These are phyloP conservation scores for Grammothele lineata DNA, from an alignment of 768 basidiomycete genomes.

Conservation along the genomic window DNA sequence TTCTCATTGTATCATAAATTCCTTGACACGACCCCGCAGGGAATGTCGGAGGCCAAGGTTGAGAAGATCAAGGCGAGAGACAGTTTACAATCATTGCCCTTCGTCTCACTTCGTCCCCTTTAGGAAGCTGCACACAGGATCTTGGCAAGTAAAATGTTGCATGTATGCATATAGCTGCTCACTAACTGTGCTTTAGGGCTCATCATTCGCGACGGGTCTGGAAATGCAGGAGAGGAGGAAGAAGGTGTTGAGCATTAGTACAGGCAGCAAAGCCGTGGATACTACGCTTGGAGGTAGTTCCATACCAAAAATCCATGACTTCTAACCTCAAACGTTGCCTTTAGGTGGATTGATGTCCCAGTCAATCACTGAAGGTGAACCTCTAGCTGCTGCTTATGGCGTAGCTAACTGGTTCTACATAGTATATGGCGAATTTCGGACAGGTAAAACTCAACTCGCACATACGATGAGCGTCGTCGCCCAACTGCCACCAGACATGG, in stretches of 20 bases:
- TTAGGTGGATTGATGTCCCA: conserved; percentile 88
- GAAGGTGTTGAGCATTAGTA: conserved; percentile 79
- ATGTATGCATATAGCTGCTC: not conserved
- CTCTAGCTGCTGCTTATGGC: not conserved
- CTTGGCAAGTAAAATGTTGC: conserved; percentile 43
- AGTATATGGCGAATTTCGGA: conserved; percentile 97
- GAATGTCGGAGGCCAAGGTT: conserved; percentile 95
- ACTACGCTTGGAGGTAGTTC: conserved; percentile 81
- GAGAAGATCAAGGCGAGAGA: conserved; percentile 84
- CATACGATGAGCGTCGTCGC: conserved; percentile 92
- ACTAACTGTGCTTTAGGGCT: conserved; percentile 68
- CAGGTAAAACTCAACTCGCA: conserved; percentile 93
- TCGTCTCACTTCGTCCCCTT: conserved; percentile 2
- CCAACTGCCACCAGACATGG: conserved; percentile 86
- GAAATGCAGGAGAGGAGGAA: conserved; percentile 87
- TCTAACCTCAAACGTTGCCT: too few relatives aligned
- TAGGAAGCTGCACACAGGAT: conserved; percentile 91
- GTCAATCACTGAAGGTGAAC: conserved; percentile 85
- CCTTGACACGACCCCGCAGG: conserved; percentile 40
- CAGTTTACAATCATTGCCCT: not conserved
- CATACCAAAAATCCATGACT: too few relatives aligned
- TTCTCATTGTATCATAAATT: not conserved
- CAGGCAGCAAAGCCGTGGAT: conserved; percentile 91
- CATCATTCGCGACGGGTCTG: conserved; percentile 86
- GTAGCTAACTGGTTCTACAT: too few relatives aligned